Base-by-base conservation (phyloP, 2,329 filamentous ascomycete species). In the Fusarium sp. region DNA sequence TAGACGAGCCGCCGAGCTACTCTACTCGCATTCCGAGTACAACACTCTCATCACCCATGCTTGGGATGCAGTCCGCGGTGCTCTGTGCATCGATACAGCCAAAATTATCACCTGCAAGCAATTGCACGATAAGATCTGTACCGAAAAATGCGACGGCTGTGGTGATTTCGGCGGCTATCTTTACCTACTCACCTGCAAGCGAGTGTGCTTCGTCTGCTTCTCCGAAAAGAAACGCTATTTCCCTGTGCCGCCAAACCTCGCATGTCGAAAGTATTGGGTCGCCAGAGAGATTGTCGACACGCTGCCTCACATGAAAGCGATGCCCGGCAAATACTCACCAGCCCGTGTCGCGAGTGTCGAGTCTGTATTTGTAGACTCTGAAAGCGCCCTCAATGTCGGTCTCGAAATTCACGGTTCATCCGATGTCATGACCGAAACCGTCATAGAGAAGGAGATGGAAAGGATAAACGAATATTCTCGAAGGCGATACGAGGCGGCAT, bases 81-180 rank as follows among this genome's bases (percentile, higher is more conserved):
- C 48, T n/a, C 24, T 54, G 3, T 48, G 54, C 35, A 66, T 62
- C 43, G 27, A 62, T 10, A 52, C 54, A 14, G 64, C 54, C 56
- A 16, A 54, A 11, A 27, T 1, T 14, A 66, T 66, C 43, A 61
- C 64, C 13, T 41, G 31, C 64, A 29, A 20, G 11, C n/a, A 27
- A 16, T 35, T 66, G n/a, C 54, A 41, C 41, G 22, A 66, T n/a
- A 66, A 48, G 11, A 24, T 66, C 9, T 52, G 64, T n/a, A 62
- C 43, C 24, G 13, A 20, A 29, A 31, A 59, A 8, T 68, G 65
- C 50, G 60, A 64, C n/a, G 45, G n/a, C 9, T 68, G 65, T 29
- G 61, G 60, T 35, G 50, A 68, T 59, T 68, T 65, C n/a, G 65
- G 33, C 16, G 59, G 58, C 45, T 69, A 69, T 29, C 58, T 72